Conservation (phyloP, 768 basidiomycete species). For the Termitomyces sp. region DNA sequence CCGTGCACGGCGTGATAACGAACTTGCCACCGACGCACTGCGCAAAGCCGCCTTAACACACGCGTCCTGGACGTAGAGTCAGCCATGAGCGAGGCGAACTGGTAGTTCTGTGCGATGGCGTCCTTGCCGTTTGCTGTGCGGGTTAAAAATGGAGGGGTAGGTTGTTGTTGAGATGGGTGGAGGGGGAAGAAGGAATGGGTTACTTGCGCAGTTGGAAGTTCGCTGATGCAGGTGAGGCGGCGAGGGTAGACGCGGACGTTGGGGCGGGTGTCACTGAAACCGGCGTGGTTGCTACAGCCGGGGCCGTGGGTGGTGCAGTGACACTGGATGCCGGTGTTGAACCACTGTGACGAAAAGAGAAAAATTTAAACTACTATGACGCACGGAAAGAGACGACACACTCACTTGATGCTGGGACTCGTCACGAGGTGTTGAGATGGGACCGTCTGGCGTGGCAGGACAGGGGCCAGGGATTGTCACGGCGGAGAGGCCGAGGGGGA, state of each 20-base stretch:
- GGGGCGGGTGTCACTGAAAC: not conserved
- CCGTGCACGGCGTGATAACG: conserved; percentile 19
- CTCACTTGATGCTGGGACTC: conserved; percentile 22
- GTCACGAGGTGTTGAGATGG: conserved; percentile 33
- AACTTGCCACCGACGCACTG: conserved; percentile 20
- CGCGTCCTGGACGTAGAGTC: conserved; percentile 16
- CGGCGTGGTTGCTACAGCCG: not conserved
- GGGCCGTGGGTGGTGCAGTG: not conserved
- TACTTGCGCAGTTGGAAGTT: conserved; percentile 9
- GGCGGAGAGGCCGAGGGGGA: conserved; percentile 35
- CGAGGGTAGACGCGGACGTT: not conserved
- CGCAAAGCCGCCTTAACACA: conserved; percentile 18
- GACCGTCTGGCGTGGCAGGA: conserved; percentile 35
- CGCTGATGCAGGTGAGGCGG: not conserved
- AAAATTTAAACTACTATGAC: not conserved
- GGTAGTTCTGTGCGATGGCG: conserved; percentile 14
- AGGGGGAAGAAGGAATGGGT: too few species aligned
- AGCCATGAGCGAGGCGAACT: conserved; percentile 20
- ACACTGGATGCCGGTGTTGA: not conserved
- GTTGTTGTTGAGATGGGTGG: too few species aligned
- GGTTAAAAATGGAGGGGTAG: too few species aligned
- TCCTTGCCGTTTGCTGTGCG: conserved; percentile 14
- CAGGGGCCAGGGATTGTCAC: conserved; percentile 41
- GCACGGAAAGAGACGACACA: not conserved
- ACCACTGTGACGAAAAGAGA: not conserved